Conservation (phyloP, 1,284 basidiomycete species). For the Cutaneotrichosporon dermatis region DNA sequence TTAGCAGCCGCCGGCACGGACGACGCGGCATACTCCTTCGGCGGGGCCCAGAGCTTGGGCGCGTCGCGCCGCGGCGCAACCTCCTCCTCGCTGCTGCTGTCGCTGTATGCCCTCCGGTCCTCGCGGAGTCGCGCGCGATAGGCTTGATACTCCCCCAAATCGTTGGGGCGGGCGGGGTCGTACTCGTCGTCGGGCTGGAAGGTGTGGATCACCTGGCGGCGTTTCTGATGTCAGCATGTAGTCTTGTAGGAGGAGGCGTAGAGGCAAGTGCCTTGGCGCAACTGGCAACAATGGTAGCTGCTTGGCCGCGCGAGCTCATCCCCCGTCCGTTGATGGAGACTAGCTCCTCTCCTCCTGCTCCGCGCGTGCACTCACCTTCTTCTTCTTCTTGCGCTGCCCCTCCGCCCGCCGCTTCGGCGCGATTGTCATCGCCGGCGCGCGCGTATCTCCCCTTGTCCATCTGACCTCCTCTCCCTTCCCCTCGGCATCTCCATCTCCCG, state of each 20-base stretch:
- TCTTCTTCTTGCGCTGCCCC: slow-evolving; percentile 30
- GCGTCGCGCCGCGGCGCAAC: slow-evolving; percentile 45
- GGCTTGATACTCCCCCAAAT: slow-evolving; percentile 46
- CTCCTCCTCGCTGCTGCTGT: slow-evolving; percentile 41
- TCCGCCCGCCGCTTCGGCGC: slow-evolving; percentile 10
- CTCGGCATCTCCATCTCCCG: too few relatives aligned
- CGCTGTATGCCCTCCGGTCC: slow-evolving; percentile 30
- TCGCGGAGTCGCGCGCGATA: slow-evolving; percentile 39
- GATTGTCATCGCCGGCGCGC: slow-evolving; percentile 45
- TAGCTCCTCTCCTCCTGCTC: too few relatives aligned
- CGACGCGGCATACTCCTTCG: slow-evolving; percentile 29
- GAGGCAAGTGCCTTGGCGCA: too few relatives aligned
- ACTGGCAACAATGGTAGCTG: too few relatives aligned
- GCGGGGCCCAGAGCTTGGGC: slow-evolving; percentile 45
- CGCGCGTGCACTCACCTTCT: slow-evolving; percentile 26
- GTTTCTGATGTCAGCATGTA: slow-evolving; percentile 4
- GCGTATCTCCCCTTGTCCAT: neutral
- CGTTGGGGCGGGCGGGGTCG: slow-evolving; percentile 47
- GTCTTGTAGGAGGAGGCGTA: neutral
- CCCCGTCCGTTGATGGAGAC: too few relatives aligned
- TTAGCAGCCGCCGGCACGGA: neutral
- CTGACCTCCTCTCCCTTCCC: too few relatives aligned
- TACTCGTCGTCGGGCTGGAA: slow-evolving; percentile 48
- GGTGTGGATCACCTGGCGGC: slow-evolving; percentile 27
- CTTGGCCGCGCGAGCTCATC: too few relatives aligned